Evolutionary conservation across 192 early-diverging fungal species (phyloP).

Genomic region (Coemansia erecta): DNA sequence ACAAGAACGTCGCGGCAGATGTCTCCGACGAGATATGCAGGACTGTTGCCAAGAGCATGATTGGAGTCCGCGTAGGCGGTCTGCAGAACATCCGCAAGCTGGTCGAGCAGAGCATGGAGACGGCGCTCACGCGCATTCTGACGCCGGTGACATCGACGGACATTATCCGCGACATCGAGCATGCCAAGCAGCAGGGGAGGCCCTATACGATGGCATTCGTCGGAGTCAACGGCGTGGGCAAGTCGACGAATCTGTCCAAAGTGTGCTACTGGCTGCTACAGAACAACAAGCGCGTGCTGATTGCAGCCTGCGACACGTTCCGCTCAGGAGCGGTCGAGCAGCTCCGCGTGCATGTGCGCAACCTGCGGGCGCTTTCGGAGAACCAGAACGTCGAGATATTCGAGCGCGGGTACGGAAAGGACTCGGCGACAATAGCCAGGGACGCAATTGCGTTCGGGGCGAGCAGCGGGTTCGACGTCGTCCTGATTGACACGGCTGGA

Average conservation of each 20-base stretch:
- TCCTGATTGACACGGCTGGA: constrained; percentile 93
- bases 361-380: constrained; percentile 72
- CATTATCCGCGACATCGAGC: constrained; percentile 83
- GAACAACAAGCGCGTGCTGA: constrained; percentile 83
- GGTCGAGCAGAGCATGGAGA: constrained; percentile 80
- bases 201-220: constrained; percentile 92
- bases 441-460: constrained; percentile 85
- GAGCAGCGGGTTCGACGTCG: constrained; percentile 77
- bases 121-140: constrained; percentile 80
- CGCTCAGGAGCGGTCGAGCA: constrained; percentile 95
- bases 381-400: constrained; percentile 79
- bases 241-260: constrained; percentile 93
- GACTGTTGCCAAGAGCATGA: constrained; percentile 66
- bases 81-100: constrained; percentile 73
- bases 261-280: constrained; percentile 94
- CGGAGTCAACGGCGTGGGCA: constrained; percentile 94
- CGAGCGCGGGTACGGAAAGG: constrained; percentile 96
- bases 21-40: constrained; percentile 82
- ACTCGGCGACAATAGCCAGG: constrained; percentile 92
- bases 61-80: constrained; percentile 71
- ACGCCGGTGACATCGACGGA: constrained; percentile 88
- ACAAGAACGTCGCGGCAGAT: constrained; percentile 91
- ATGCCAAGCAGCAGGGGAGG: constrained; percentile 61
- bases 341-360: constrained; percentile 84
- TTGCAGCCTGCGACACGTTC: constrained; percentile 97